These are phyloP conservation scores for Suillus subaureus DNA, from an alignment of 768 basidiomycete genomes.

Conservation along the genomic window DNA sequence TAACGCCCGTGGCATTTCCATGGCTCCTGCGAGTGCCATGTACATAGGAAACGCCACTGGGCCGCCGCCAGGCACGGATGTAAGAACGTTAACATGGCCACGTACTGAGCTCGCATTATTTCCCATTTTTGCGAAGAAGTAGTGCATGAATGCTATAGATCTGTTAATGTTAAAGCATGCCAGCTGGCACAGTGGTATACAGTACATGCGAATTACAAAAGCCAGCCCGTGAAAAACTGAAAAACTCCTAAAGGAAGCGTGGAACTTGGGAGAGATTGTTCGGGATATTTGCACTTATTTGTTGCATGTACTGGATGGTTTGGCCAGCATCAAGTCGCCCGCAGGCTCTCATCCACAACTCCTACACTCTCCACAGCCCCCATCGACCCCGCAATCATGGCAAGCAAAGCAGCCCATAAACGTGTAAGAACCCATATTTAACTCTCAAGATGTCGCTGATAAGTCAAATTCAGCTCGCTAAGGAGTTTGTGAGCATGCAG, in stretches of 20 bases:
- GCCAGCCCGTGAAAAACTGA: neutral
- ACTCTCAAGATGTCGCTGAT: conserved; percentile 18
- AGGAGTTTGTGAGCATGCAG: conserved; percentile 93
- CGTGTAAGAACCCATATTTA: conserved; percentile 51
- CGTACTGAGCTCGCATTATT: neutral
- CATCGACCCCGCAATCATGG: conserved; percentile 48
- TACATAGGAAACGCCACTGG: neutral
- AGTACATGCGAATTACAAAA: neutral
- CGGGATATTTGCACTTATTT: neutral
- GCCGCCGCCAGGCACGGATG: neutral
- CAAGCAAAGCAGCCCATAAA: conserved; percentile 85
- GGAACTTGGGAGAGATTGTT: neutral
- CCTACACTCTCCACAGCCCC: conserved; percentile 4
- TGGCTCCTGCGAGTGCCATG: neutral
- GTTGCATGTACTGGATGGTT: neutral
- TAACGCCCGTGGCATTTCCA: neutral
- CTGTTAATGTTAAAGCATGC: neutral
- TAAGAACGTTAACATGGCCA: neutral
- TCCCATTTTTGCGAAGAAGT: neutral
- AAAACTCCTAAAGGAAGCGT: neutral
- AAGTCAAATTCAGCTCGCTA: conserved; percentile 55
- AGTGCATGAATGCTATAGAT: neutral
- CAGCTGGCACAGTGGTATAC: neutral
- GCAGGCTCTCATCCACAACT: conserved; percentile 18
- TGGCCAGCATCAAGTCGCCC: conserved; percentile 5